A percentile compares a stretch with the other conserved stretches of the same genome.
Conservation (phyloP, 371 early-diverging fungal species). For the Rhizopus arrhizus region DNA sequence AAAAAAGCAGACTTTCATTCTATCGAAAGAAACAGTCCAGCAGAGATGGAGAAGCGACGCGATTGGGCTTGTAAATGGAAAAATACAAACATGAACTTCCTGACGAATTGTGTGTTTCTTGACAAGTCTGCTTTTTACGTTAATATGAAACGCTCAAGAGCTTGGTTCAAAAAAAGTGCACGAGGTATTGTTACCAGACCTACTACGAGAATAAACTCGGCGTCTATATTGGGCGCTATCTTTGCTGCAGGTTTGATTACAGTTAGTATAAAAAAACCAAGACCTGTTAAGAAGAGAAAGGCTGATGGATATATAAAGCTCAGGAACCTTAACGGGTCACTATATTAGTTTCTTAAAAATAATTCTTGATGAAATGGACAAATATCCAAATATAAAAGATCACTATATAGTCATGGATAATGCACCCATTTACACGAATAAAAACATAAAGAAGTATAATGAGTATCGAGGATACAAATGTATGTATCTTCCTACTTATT, state of each 20-base stretch:
- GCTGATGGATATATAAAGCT: slow-evolving; percentile 23
- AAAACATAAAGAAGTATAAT: too few relatives aligned
- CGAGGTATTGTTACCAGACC: slow-evolving; percentile 22
- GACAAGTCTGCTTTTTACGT: slow-evolving; percentile 24
- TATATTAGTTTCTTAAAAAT: slow-evolving; percentile 22
- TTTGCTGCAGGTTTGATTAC: slow-evolving; percentile 29
- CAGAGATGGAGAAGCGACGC: slow-evolving; percentile 17
- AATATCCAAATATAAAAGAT: slow-evolving; percentile 21
- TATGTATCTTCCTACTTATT: background rate
- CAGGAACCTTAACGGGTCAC: slow-evolving; percentile 23
- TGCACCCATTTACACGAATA: slow-evolving; percentile 25
- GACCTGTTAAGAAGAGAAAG: slow-evolving; percentile 31
- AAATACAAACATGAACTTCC: slow-evolving; percentile 17
- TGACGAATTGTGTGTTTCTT: background rate
- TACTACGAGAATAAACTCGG: slow-evolving; percentile 30
- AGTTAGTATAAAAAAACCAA: slow-evolving; percentile 25
- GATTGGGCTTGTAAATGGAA: slow-evolving; percentile 20
- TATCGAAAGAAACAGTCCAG: slow-evolving; percentile 16
- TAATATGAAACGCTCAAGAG: slow-evolving; percentile 28
- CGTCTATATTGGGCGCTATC: slow-evolving; percentile 28
- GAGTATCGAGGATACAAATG: too few relatives aligned
- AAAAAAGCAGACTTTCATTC: slow-evolving; percentile 1
- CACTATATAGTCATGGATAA: slow-evolving; percentile 24
- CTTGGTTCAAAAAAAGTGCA: slow-evolving; percentile 20
- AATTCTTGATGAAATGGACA: slow-evolving; percentile 26